Evolutionary conservation across 345 rosid genomes (phyloP).

Genomic region (Dimocarpus longan): DNA sequence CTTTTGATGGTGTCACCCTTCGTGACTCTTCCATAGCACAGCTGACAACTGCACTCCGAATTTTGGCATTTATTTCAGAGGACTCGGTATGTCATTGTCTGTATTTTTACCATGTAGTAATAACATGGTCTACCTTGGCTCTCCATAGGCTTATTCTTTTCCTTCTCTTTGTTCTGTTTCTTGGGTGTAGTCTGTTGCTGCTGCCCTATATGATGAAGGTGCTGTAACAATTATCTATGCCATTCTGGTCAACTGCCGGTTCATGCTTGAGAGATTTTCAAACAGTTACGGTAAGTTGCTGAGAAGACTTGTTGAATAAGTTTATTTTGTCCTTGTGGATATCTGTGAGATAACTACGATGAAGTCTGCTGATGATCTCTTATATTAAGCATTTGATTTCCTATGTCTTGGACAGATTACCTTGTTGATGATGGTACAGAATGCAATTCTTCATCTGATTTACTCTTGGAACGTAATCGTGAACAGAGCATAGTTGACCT

Average conservation of each 20-base stretch:
- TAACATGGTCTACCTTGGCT: slow-evolving; percentile 13
- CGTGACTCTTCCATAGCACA: slow-evolving; percentile 87
- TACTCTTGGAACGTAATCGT: slow-evolving; percentile 88
- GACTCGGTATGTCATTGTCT: slow-evolving; percentile 62
- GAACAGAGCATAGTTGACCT: slow-evolving; percentile 94
- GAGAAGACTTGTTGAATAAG: slow-evolving; percentile 1
- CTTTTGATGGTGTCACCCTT: slow-evolving; percentile 82
- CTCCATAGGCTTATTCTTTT: slow-evolving; percentile 22
- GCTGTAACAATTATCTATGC: slow-evolving; percentile 74
- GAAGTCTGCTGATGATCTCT: slow-evolving; percentile 10
- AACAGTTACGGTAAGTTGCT: slow-evolving; percentile 74
- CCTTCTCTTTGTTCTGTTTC: slow-evolving; percentile 23
- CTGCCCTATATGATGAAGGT: slow-evolving; percentile 88
- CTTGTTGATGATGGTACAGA: slow-evolving; percentile 97
- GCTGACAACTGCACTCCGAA: slow-evolving; percentile 88
- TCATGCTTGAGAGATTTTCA: slow-evolving; percentile 93
- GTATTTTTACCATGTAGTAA: neutral
- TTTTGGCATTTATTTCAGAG: slow-evolving; percentile 83
- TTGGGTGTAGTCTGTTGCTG: slow-evolving; percentile 72
- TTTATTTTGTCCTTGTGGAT: neutral
- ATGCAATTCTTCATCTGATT: slow-evolving; percentile 94
- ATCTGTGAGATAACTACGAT: neutral
- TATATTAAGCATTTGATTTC: slow-evolving; percentile 24
- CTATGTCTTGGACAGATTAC: slow-evolving; percentile 63
- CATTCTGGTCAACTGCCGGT: slow-evolving; percentile 84